Evolutionary conservation across 495 filamentous ascomycete species (phyloP), one percentile per base, ranked within the genome.

Genomic region (Aspergillus diversus): DNA sequence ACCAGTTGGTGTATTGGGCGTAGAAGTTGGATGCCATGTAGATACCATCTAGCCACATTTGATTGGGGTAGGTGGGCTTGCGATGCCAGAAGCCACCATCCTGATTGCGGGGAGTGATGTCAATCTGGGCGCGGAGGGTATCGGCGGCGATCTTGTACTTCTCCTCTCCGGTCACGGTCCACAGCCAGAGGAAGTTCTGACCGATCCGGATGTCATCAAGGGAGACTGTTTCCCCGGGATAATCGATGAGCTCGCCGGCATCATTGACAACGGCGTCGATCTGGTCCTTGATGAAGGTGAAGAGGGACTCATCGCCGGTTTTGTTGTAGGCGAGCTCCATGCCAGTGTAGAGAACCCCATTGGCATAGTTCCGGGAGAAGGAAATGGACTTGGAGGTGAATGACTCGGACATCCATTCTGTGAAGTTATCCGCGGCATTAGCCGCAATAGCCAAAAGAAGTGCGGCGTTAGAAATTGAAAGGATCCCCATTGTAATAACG

Each of bases 31-130:
- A 46, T 13, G 60, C 42, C 64, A 66, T 66, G 13, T 66, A 63
- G 32, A 66, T 63, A 4, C 64, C 64, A 59, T 66, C 64, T 56
- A 66, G 46, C 64, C 64, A 66, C 64, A 66, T 66, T 51, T 66
- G 64, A 21, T 66, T 52, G 7, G 64, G 64, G 50, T 66, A 66
- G 5, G 64, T 66, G 0, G 59, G 59, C n/a, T 35, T 32, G n/a
- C 64, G 64, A 55, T 66, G 64, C 64, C 59, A 66, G 39, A 66
- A 47, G 5, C 64, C 64, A 12, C 64, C 64, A 13, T 48, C 64
- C 6, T 39, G 34, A 37, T 66, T 66, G 42, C 59, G 55, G n/a
- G 64, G 64, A 9, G 59, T 63, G 48, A 62, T 37, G 27, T 66
- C 64, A 16, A 66, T 61, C 39, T 66, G 59, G 5, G 17, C 15